phyloP scores from a whole-genome alignment of 2,329 filamentous ascomycete species.

The Teratosphaeria viscida region DNA sequence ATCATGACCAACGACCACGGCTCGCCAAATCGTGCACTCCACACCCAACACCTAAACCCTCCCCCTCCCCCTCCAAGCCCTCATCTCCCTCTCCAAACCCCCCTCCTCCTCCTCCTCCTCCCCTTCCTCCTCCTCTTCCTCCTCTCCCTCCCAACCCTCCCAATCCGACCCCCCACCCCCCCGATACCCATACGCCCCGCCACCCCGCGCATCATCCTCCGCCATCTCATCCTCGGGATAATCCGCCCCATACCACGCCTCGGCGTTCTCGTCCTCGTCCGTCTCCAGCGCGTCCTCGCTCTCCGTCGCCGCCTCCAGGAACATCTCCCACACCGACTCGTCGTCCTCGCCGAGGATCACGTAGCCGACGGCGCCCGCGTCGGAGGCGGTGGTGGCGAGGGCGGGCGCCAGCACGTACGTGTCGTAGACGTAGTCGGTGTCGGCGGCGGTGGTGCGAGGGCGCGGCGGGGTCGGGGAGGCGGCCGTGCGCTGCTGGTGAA shows the following conservation, averaged over 20 bases:
- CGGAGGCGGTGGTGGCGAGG: conserved; percentile 4
- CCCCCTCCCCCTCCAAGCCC: background rate
- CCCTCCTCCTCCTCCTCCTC: background rate
- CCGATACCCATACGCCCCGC: conserved; percentile 32
- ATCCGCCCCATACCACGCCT: conserved; percentile 69
- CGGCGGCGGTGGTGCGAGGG: conserved; percentile 27
- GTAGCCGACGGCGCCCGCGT: conserved; percentile 31
- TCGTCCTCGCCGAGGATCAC: conserved; percentile 42
- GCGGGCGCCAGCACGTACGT: conserved; percentile 43
- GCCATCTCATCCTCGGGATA: conserved; percentile 72
- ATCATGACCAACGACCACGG: too few species aligned
- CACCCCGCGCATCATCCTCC: conserved; percentile 55
- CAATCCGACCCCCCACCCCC: conserved; percentile 27
- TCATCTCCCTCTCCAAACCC: background rate
- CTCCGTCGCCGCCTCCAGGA: conserved; percentile 40
- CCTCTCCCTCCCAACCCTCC: conserved; percentile 28
- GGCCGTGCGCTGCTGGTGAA: conserved; percentile 13
- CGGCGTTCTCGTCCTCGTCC: conserved; percentile 57
- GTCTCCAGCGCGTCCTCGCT: conserved; percentile 45
- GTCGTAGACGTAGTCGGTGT: conserved; percentile 50
- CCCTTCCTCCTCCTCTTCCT: conserved; percentile 8
- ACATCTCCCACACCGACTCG: conserved; percentile 47
- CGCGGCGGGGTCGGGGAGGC: conserved; percentile 1
- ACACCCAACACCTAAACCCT: background rate
- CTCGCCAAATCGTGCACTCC: background rate